Evolutionary conservation across 2,329 filamentous ascomycete genomes (phyloP).

Genomic region (Aspergillus aculeatinus): DNA sequence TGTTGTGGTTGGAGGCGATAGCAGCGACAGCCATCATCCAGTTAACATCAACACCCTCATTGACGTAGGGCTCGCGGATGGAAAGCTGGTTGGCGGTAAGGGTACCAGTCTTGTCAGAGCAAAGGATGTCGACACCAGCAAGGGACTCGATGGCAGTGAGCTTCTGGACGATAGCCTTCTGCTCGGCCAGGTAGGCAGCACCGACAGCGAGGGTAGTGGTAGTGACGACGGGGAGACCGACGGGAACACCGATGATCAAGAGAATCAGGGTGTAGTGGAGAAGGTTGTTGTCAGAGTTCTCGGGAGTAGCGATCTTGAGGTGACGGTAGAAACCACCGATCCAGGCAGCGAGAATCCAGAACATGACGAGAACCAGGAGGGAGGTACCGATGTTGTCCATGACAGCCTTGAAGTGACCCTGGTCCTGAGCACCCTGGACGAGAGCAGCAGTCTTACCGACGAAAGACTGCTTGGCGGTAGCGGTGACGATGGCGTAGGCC

Average conservation of each 20-base stretch:
- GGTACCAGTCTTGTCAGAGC: conserved; percentile 80
- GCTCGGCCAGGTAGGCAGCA: conserved; percentile 72
- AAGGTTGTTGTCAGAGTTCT: conserved; percentile 61
- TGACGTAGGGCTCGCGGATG: conserved; percentile 74
- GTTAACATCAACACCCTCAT: conserved; percentile 74
- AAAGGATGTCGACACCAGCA: conserved; percentile 72
- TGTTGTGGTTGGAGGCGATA: conserved; percentile 74
- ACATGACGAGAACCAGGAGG: conserved; percentile 72
- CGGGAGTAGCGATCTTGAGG: conserved; percentile 55
- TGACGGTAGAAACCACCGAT: conserved; percentile 77
- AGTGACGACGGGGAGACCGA: conserved; percentile 76
- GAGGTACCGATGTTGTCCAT: conserved; percentile 78
- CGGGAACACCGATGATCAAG: conserved; percentile 74
- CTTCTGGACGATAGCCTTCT: conserved; percentile 78
- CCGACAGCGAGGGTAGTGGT: conserved; percentile 76
- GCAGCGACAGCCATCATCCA: conserved; percentile 83
- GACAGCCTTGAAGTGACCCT: conserved; percentile 78
- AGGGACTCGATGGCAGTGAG: conserved; percentile 75
- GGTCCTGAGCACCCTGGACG: conserved; percentile 72
- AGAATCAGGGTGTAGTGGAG: conserved; percentile 69
- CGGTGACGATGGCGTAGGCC: conserved; percentile 67
- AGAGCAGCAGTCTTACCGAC: conserved; percentile 73
- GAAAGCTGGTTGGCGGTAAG: conserved; percentile 62
- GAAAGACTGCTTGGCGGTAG: conserved; percentile 70
- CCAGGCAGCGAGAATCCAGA: conserved; percentile 73